These are phyloP conservation scores for Nissolia schottii DNA, from an alignment of 306 rosid species.

Conservation along the genomic window DNA sequence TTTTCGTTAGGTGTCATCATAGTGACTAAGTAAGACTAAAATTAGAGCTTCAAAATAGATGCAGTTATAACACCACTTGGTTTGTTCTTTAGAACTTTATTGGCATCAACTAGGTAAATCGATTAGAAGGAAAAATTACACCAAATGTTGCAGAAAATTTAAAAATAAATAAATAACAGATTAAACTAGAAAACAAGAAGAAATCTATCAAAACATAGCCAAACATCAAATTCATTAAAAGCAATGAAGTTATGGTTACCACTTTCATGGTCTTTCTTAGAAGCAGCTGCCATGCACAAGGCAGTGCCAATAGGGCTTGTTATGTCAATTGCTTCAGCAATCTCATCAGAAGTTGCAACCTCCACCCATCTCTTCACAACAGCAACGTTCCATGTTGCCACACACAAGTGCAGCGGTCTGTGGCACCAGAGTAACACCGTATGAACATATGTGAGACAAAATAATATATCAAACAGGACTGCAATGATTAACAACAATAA, in stretches of 20 bases:
- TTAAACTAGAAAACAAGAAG: not conserved
- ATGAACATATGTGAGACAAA: slow-evolving; percentile 21
- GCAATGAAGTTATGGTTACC: slow-evolving; percentile 47
- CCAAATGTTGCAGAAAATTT: not conserved
- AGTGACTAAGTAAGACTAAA: not conserved
- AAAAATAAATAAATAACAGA: not conserved
- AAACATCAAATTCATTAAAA: slow-evolving; percentile 17
- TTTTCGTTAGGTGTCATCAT: not conserved
- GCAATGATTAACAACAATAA: not conserved
- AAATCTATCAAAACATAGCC: slow-evolving; percentile 9
- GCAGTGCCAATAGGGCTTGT: slow-evolving; percentile 85
- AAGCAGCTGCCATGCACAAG: slow-evolving; percentile 95
- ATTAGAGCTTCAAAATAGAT: not conserved
- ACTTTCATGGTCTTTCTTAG: slow-evolving; percentile 90
- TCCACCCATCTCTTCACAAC: slow-evolving; percentile 96
- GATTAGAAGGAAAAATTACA: not conserved
- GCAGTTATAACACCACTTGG: not conserved
- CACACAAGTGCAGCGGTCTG: slow-evolving; percentile 97
- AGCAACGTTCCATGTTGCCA: slow-evolving; percentile 87
- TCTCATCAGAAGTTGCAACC: slow-evolving; percentile 78
- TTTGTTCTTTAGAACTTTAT: not conserved
- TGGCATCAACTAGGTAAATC: not conserved
- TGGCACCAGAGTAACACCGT: slow-evolving; percentile 27
- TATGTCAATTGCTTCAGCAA: slow-evolving; percentile 81
- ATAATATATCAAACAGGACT: not conserved